These are phyloP conservation scores for Albatrellus ellisii DNA, from an alignment of 768 basidiomycete genomes.

Conservation along the genomic window DNA sequence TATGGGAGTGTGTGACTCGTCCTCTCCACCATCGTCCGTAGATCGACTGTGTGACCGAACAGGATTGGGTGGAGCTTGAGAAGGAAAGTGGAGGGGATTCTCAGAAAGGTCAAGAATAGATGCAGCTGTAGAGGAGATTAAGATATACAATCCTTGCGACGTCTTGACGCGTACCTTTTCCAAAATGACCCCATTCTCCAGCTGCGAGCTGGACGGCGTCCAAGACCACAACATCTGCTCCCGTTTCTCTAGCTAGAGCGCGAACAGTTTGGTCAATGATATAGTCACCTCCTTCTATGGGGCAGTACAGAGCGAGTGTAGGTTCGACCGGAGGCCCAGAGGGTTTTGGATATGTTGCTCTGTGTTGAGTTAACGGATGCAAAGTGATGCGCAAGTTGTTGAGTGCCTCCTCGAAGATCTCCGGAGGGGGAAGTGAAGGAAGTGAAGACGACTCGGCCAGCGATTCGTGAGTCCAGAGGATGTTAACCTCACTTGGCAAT, in stretches of 20 bases:
- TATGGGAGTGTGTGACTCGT: slow-evolving; percentile 24
- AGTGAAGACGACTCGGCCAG: slow-evolving; percentile 19
- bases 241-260: slow-evolving; percentile 59
- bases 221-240: slow-evolving; percentile 72
- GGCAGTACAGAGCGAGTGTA: slow-evolving; percentile 77
- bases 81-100: slow-evolving; percentile 61
- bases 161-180: slow-evolving; percentile 39
- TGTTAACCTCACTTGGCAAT: slow-evolving; percentile 37
- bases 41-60: slow-evolving; percentile 18
- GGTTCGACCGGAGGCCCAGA: slow-evolving; percentile 54
- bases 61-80: slow-evolving; percentile 17
- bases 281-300: slow-evolving; percentile 79
- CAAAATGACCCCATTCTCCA: slow-evolving; percentile 80
- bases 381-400: slow-evolving; percentile 66
- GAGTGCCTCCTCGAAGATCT: slow-evolving; percentile 64
- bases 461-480: slow-evolving; percentile 50
- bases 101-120: slow-evolving; percentile 50
- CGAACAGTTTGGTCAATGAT: slow-evolving; percentile 69
- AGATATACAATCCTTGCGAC: background rate
- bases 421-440: slow-evolving; percentile 47
- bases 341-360: slow-evolving; percentile 44
- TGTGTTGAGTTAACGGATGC: slow-evolving; percentile 73
- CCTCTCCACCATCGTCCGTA: slow-evolving; percentile 36
- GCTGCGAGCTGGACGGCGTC: slow-evolving; percentile 79
- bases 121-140: slow-evolving; percentile 35